Percentiles rank a stretch among this genome's conserved stretches.
phyloP scores from a whole-genome alignment of 495 filamentous ascomycete species.

The Lasiosphaeris hirsuta region DNA sequence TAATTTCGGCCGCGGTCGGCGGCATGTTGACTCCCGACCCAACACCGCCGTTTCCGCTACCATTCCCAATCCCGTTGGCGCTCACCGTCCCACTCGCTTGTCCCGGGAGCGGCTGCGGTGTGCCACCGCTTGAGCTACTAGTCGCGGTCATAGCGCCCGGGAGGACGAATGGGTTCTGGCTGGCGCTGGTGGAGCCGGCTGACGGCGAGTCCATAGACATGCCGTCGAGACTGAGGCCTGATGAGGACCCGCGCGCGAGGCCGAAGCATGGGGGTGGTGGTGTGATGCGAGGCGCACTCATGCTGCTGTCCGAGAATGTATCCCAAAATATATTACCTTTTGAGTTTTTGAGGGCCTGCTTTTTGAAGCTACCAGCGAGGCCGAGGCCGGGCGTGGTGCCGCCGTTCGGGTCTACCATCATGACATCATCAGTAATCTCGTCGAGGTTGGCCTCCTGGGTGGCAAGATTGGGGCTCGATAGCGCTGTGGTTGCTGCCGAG shows the following conservation, averaged over 20 bases:
- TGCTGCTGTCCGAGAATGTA: constrained; percentile 58
- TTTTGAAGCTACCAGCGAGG: constrained; percentile 62
- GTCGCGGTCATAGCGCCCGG: constrained; percentile 20
- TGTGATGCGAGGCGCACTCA: constrained; percentile 57
- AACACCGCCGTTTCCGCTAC: constrained; percentile 30
- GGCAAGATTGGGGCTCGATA: constrained; percentile 47
- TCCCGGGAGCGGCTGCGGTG: constrained; percentile 15
- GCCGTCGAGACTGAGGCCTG: constrained; percentile 65
- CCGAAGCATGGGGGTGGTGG: constrained; percentile 60
- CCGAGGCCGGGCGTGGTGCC: constrained; percentile 8
- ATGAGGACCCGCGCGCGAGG: constrained; percentile 53
- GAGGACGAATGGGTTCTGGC: constrained; percentile 22
- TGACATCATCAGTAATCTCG: constrained; percentile 57
- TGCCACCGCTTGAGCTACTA: constrained; percentile 28
- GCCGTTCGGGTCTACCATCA: constrained; percentile 51
- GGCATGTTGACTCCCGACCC: constrained; percentile 20
- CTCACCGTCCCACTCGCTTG: constrained; percentile 19
- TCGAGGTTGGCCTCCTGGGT: constrained; percentile 46
- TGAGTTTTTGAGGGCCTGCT: constrained; percentile 66
- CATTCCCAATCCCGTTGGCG: constrained; percentile 45
- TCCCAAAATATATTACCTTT: constrained; percentile 79
- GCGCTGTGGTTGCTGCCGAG: constrained; percentile 48
- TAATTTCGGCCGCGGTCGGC: constrained; percentile 62
- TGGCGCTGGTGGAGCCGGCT: constrained; percentile 30
- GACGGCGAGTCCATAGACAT: constrained; percentile 72